Conservation (phyloP, 305 asterid genomes). For the Fraxinus velutina region DNA sequence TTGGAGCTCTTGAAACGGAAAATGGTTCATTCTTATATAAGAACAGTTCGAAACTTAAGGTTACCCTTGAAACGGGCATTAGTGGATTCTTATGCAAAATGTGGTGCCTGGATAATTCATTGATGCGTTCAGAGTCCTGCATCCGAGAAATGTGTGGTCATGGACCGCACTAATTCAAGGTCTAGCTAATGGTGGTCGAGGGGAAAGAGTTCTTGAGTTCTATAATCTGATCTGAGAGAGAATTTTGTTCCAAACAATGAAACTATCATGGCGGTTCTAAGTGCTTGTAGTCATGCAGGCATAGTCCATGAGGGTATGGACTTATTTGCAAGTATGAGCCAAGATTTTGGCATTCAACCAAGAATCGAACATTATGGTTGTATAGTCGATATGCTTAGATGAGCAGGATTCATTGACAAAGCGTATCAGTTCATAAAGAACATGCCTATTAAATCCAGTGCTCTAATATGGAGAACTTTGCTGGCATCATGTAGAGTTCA, state of each 20-base stretch:
- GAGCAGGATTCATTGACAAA: conserved; percentile 32
- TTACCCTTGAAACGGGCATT: conserved; percentile 35
- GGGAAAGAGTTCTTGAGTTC: conserved; percentile 27
- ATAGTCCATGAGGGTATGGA: conserved; percentile 32
- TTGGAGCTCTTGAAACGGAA: conserved; percentile 46
- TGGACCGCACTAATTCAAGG: conserved; percentile 49
- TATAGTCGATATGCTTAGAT: conserved; percentile 43
- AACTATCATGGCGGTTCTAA: conserved; percentile 40
- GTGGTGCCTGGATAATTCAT: conserved; percentile 32
- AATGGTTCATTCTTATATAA: conserved; percentile 37
- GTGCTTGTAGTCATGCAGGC: conserved; percentile 44
- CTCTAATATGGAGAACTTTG: conserved; percentile 39
- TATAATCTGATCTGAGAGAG: conserved; percentile 31
- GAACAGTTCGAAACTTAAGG: conserved; percentile 32
- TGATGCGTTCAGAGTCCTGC: conserved; percentile 30
- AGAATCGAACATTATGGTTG: conserved; percentile 43
- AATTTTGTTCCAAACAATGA: conserved; percentile 35
- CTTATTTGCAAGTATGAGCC: conserved; percentile 31
- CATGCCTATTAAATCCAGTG: conserved; percentile 29
- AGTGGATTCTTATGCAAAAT: conserved; percentile 40
- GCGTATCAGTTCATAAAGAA: background rate
- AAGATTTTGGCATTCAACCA: conserved; percentile 41
- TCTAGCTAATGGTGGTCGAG: conserved; percentile 43
- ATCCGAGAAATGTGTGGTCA: conserved; percentile 30
- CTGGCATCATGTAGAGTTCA: conserved; percentile 40